Evolutionary conservation across 805 yeast species (phyloP).

Genomic region (Ogataea saltuana): DNA sequence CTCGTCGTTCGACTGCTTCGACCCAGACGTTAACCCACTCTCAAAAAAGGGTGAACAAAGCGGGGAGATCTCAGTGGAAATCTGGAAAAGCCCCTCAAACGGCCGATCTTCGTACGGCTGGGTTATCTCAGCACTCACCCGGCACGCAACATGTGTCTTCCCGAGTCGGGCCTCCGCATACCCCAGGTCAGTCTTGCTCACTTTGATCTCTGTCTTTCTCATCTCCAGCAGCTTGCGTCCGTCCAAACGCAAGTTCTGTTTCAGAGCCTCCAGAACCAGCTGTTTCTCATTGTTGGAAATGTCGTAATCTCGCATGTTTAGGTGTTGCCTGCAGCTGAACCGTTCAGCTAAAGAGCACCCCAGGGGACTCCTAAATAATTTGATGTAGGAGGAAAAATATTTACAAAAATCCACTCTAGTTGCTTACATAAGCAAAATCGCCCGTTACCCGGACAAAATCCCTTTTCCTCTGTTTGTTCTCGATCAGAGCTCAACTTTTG

Average conservation of each 20-base stretch:
- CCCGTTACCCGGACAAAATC: no score
- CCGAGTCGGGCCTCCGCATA: slow-evolving; percentile 80
- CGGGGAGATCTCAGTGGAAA: slow-evolving; percentile 83
- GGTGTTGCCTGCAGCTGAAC: no score
- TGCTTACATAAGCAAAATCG: no score
- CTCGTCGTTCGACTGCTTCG: slow-evolving; percentile 72
- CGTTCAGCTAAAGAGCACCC: no score
- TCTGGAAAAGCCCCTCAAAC: slow-evolving; percentile 85
- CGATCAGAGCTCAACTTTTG: no score
- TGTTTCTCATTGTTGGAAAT: slow-evolving; percentile 62
- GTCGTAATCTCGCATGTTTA: slow-evolving; percentile 59
- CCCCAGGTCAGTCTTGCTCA: slow-evolving; percentile 71
- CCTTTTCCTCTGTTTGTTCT: no score
- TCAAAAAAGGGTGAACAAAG: slow-evolving; percentile 90
- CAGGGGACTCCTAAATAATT: no score
- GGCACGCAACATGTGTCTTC: slow-evolving; percentile 65
- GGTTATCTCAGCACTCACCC: slow-evolving; percentile 73
- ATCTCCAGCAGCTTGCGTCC: slow-evolving; percentile 65
- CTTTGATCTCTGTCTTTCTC: slow-evolving; percentile 61
- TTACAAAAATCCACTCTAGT: no score
- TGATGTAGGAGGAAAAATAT: no score
- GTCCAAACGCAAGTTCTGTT: slow-evolving; percentile 63
- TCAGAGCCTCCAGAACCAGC: slow-evolving; percentile 64
- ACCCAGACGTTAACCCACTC: slow-evolving; percentile 45
- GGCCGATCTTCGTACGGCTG: slow-evolving; percentile 90